Conservation (phyloP, 2,329 filamentous ascomycete species). For the Sarocladiaceae sp. region DNA sequence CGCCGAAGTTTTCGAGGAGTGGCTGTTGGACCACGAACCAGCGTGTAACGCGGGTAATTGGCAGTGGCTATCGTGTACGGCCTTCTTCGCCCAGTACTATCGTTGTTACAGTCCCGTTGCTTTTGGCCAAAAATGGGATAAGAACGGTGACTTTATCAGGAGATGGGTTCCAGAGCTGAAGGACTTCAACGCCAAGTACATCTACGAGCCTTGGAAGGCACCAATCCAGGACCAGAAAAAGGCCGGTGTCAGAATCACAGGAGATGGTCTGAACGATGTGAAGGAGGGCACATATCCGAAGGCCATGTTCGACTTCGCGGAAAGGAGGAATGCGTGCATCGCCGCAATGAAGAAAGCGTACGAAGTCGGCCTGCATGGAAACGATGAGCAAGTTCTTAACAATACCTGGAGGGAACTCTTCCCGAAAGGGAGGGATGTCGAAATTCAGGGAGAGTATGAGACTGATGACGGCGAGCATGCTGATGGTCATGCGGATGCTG, state of each 20-base stretch:
- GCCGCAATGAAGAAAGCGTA: constrained; percentile 69
- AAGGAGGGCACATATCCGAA: constrained; percentile 58
- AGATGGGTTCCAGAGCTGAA: constrained; percentile 65
- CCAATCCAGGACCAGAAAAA: constrained; percentile 63
- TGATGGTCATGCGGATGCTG: constrained; percentile 9
- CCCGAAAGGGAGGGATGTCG: constrained; percentile 16
- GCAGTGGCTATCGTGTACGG: constrained; percentile 74
- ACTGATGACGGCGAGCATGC: constrained; percentile 4
- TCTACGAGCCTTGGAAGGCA: constrained; percentile 78
- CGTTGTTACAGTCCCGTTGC: constrained; percentile 66
- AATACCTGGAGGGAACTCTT: constrained; percentile 52
- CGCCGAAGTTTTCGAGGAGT: constrained; percentile 73
- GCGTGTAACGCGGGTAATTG: constrained; percentile 73
- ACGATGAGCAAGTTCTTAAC: constrained; percentile 56
- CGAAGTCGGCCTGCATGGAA: constrained; percentile 57
- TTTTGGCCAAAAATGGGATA: constrained; percentile 75
- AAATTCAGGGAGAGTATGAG: constrained; percentile 8
- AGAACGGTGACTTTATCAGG: constrained; percentile 59
- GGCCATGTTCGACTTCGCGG: constrained; percentile 72
- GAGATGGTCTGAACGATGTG: constrained; percentile 39
- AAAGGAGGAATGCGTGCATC: constrained; percentile 59
- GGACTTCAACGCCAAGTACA: constrained; percentile 60
- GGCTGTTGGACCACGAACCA: constrained; percentile 69
- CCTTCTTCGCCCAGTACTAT: constrained; percentile 70
- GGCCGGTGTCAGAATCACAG: constrained; percentile 59